These are phyloP conservation scores for Neospora caninum DNA, from an alignment of 169 alveolate species.

Conservation along the genomic window DNA sequence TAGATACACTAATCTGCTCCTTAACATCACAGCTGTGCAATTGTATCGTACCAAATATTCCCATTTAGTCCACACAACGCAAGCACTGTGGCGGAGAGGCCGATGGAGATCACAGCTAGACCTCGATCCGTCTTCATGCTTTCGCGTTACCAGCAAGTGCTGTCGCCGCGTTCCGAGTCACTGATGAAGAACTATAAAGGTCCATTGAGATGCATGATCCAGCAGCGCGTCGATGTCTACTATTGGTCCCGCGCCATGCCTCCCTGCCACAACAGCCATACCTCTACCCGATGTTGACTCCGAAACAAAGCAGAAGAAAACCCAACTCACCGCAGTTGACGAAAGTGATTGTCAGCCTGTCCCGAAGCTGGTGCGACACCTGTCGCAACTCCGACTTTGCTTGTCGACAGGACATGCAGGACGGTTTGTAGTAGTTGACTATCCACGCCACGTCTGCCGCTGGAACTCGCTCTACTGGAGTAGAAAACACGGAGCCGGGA, in stretches of 20 bases:
- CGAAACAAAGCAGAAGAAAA: no score
- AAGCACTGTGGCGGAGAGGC: no score
- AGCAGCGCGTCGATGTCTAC: background rate
- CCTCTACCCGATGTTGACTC: no score
- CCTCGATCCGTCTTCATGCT: no score
- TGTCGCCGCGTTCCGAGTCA: no score
- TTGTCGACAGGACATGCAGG: conserved; percentile 50
- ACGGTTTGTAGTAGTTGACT: conserved; percentile 53
- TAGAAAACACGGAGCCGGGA: background rate
- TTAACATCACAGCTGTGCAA: no score
- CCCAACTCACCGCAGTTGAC: conserved; percentile 57
- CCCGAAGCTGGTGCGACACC: background rate
- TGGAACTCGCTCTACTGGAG: background rate
- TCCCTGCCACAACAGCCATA: no score
- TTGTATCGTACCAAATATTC: no score
- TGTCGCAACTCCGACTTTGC: conserved; percentile 40
- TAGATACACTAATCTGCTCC: background rate
- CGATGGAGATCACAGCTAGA: no score
- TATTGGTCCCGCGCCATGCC: no score
- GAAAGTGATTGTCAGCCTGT: conserved; percentile 11
- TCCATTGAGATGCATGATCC: background rate
- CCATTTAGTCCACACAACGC: no score
- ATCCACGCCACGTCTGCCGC: conserved; percentile 43
- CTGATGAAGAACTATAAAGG: background rate
- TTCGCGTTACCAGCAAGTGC: no score